phyloP scores from a whole-genome alignment of 441 rosid genomes.

The Gossypium gossypioides region DNA sequence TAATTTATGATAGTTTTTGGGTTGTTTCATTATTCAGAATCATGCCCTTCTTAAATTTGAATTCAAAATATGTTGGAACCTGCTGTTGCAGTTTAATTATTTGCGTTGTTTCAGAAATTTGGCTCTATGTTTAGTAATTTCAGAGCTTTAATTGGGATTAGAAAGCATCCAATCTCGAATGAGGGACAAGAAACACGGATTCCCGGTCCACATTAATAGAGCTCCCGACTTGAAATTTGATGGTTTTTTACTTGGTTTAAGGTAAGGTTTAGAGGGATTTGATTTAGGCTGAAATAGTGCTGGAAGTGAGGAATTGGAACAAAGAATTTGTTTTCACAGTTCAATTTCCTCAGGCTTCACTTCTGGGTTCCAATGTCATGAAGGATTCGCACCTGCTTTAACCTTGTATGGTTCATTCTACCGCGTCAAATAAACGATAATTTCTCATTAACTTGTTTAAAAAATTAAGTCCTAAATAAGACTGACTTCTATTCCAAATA shows the following conservation, averaged over 20 bases:
- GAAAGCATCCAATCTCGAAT: neutral
- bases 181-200: neutral
- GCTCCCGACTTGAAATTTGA: neutral
- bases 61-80: neutral
- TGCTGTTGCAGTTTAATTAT: neutral
- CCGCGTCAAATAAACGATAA: neutral
- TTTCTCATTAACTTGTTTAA: neutral
- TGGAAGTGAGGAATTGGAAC: neutral
- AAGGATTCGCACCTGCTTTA: neutral
- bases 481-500: neutral
- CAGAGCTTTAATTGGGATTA: neutral
- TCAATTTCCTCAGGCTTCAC: neutral
- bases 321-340: neutral
- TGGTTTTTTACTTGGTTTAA: neutral
- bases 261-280: neutral
- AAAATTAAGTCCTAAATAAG: neutral
- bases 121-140: neutral
- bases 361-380: neutral
- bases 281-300: neutral
- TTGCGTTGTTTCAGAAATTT: neutral
- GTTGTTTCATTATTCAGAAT: neutral
- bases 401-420: neutral
- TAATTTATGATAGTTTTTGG: neutral
- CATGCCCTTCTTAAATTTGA: neutral
- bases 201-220: neutral